Evolutionary conservation across 2,329 filamentous ascomycete genomes (phyloP).

Genomic region (Sporothrix protearum): DNA sequence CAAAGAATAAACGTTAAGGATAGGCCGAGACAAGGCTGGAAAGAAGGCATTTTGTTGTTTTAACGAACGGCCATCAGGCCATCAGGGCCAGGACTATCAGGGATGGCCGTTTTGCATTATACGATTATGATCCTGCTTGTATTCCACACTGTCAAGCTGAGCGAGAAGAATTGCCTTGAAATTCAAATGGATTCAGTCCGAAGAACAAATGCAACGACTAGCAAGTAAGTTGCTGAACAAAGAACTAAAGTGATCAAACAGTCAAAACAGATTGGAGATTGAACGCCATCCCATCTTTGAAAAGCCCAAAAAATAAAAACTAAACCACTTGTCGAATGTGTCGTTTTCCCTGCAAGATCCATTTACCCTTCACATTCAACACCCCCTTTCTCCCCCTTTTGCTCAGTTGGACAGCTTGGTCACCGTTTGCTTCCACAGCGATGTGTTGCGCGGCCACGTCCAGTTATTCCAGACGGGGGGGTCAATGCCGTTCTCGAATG

Average conservation of each 20-base stretch:
- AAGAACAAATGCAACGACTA: neutral
- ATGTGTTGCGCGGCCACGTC: constrained; percentile 53
- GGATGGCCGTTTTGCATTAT: neutral
- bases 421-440: constrained; percentile 33
- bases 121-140: neutral
- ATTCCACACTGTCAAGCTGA: neutral
- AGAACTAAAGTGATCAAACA: neutral
- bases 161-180: neutral
- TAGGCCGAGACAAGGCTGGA: no score
- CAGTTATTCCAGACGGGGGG: constrained; percentile 62
- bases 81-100: neutral
- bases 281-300: neutral
- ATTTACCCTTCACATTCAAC: neutral
- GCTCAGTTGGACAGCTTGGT: constrained; percentile 16
- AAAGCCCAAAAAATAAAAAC: neutral
- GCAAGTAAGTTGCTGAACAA: neutral
- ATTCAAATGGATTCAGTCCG: neutral
- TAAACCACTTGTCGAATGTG: neutral
- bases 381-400: no score
- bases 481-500: constrained; percentile 68
- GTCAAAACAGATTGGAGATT: neutral
- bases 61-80: no score
- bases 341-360: neutral
- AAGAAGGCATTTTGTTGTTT: no score
- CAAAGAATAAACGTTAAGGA: neutral